A percentile compares a stretch with the other conserved stretches of the same genome.
Conservation (phyloP, 2,329 filamentous ascomycete genomes). For the Fusarium denticulatum region DNA sequence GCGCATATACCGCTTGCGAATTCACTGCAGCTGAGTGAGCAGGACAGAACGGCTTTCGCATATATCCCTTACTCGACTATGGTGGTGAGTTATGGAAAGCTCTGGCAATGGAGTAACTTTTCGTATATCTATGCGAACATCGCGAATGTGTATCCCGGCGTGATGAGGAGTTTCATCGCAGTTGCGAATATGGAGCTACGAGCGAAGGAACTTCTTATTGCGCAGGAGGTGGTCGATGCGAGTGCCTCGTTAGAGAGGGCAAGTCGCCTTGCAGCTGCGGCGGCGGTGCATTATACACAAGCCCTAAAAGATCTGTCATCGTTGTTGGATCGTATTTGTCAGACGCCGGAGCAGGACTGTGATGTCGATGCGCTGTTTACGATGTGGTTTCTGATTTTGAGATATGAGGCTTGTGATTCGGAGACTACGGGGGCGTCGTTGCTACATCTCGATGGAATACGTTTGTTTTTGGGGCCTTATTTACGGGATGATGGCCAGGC, state of each 20-base stretch:
- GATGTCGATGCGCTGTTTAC: constrained; percentile 35
- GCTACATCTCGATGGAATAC: constrained; percentile 33
- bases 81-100: constrained; percentile 34
- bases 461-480: constrained; percentile 29
- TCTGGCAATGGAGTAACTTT: constrained; percentile 38
- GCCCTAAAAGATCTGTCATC: constrained; percentile 35
- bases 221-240: neutral
- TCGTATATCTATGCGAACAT: constrained; percentile 34
- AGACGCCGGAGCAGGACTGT: neutral
- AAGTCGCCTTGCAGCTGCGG: constrained; percentile 1
- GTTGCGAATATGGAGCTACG: constrained; percentile 34
- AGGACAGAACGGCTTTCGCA: constrained; percentile 25
- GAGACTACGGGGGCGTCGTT: constrained; percentile 24
- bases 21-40: constrained; percentile 17
- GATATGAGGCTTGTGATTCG: constrained; percentile 30
- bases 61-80: constrained; percentile 30
- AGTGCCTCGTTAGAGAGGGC: neutral
- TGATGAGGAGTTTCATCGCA: constrained; percentile 39
- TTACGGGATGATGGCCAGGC: constrained; percentile 1
- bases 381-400: constrained; percentile 38
- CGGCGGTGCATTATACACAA: constrained; percentile 22
- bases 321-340: constrained; percentile 23
- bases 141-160: constrained; percentile 31
- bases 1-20: constrained; percentile 27
- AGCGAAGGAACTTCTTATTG: constrained; percentile 15